Conservation (phyloP, 768 basidiomycete species). For the Suillus fuscotomentosus region DNA sequence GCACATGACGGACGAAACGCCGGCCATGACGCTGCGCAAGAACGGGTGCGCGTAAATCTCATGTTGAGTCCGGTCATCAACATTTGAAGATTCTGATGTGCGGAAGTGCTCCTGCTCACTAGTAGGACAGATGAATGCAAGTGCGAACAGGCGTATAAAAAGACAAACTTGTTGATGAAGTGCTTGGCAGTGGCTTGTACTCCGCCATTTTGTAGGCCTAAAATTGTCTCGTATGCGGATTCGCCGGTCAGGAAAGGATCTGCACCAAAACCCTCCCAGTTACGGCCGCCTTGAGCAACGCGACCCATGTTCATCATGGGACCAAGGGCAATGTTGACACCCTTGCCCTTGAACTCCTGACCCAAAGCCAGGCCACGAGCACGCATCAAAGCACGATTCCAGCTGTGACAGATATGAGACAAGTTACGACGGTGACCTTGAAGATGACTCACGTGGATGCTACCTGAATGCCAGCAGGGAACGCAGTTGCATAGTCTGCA, state of each 20-base stretch:
- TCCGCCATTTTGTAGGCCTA: slow-evolving; percentile 71
- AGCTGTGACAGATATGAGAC: slow-evolving; percentile 32
- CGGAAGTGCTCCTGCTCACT: slow-evolving; percentile 72
- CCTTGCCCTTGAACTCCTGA: slow-evolving; percentile 68
- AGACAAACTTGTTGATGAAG: slow-evolving; percentile 57
- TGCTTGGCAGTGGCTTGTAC: slow-evolving; percentile 84
- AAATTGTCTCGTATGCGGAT: slow-evolving; percentile 69
- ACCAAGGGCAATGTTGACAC: slow-evolving; percentile 44
- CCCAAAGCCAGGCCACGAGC: slow-evolving; percentile 62
- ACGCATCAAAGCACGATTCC: slow-evolving; percentile 62
- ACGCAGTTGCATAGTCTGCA: slow-evolving; percentile 39
- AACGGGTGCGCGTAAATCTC: slow-evolving; percentile 74
- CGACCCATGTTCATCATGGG: slow-evolving; percentile 84
- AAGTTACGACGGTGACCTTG: slow-evolving; percentile 26
- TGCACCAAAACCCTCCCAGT: slow-evolving; percentile 88
- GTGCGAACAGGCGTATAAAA: no score
- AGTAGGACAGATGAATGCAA: slow-evolving; percentile 19
- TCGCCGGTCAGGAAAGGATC: slow-evolving; percentile 82
- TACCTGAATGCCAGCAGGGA: slow-evolving; percentile 58
- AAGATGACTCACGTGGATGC: slow-evolving; percentile 43
- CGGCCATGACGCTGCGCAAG: slow-evolving; percentile 70
- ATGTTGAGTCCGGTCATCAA: slow-evolving; percentile 79
- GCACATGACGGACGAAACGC: slow-evolving; percentile 74
- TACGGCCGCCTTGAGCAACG: slow-evolving; percentile 68
- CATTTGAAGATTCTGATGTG: slow-evolving; percentile 55